phyloP scores from a whole-genome alignment of 202 grass and related monocot genomes.

The Elaeis oleifera region DNA sequence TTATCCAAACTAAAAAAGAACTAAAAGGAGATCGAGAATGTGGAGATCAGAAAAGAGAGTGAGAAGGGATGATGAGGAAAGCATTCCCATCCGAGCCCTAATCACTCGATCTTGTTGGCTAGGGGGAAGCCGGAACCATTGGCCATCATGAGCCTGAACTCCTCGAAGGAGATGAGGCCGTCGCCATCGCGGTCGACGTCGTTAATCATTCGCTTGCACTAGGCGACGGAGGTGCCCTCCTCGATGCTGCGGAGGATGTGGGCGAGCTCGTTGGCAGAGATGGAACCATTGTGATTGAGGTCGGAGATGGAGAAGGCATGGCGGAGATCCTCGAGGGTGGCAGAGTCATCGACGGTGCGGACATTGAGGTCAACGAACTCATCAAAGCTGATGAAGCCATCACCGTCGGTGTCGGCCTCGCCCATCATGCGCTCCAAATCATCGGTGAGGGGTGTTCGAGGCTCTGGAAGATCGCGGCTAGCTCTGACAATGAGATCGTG shows the following conservation, averaged over 20 bases:
- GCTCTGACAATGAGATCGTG: slow-evolving; percentile 64
- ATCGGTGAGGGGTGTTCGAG: slow-evolving; percentile 49
- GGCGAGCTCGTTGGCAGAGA: slow-evolving; percentile 79
- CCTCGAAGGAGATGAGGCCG: slow-evolving; percentile 73
- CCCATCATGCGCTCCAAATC: slow-evolving; percentile 77
- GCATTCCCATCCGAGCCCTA: no score
- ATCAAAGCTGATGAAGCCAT: slow-evolving; percentile 71
- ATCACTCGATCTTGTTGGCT: slow-evolving; percentile 28
- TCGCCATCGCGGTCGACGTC: slow-evolving; percentile 93
- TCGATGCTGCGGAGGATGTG: slow-evolving; percentile 62
- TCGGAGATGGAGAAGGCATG: slow-evolving; percentile 88
- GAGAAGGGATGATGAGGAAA: no score
- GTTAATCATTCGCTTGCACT: slow-evolving; percentile 91
- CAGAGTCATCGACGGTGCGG: slow-evolving; percentile 20
- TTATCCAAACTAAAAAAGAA: no score
- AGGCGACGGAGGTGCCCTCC: slow-evolving; percentile 58
- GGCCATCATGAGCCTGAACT: slow-evolving; percentile 96
- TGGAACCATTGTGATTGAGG: slow-evolving; percentile 59
- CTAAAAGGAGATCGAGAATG: no score
- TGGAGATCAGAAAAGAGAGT: no score
- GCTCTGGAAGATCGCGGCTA: slow-evolving; percentile 56
- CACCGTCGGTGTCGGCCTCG: slow-evolving; percentile 75
- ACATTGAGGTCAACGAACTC: slow-evolving; percentile 77
- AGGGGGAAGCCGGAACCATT: not conserved
- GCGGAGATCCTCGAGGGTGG: slow-evolving; percentile 66